Evolutionary conservation across 805 yeast genomes (phyloP).

Genomic region (Ogataea degrootiae): DNA sequence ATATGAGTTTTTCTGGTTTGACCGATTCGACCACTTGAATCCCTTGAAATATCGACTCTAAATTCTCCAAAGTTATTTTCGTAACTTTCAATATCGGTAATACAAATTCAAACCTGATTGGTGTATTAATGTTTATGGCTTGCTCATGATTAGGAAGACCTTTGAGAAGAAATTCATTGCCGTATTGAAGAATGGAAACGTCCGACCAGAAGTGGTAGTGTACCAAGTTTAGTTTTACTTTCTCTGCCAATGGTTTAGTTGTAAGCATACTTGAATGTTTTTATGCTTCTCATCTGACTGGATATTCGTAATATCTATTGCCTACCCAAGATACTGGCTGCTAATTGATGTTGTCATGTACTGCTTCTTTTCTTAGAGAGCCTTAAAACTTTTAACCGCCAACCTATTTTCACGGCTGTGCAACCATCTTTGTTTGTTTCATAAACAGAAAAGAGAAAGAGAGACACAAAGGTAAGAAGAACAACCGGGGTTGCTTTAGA

Average conservation of each 20-base stretch:
- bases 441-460: too few species aligned
- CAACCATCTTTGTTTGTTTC: too few species aligned
- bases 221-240: slow-evolving; percentile 38
- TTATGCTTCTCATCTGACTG: too few species aligned
- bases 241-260: slow-evolving; percentile 21
- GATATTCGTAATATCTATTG: too few species aligned
- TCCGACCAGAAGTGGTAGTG: slow-evolving; percentile 42
- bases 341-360: too few species aligned
- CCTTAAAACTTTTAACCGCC: too few species aligned
- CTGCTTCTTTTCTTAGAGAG: too few species aligned
- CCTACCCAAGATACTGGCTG: too few species aligned
- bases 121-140: slow-evolving; percentile 1
- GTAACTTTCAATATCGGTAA: slow-evolving; percentile 30
- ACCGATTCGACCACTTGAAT: slow-evolving; percentile 10
- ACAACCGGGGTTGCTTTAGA: too few species aligned
- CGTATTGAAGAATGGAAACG: slow-evolving; percentile 23
- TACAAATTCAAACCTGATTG: slow-evolving; percentile 26
- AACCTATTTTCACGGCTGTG: too few species aligned
- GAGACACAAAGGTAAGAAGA: too few species aligned
- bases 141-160: slow-evolving; percentile 30
- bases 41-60: slow-evolving; percentile 37
- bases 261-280: slow-evolving; percentile 4
- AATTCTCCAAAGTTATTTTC: slow-evolving; percentile 32
- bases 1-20: slow-evolving; percentile 42
- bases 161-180: slow-evolving; percentile 15